Percentiles rank a stretch among this genome's conserved stretches.
Evolutionary conservation across 2,329 filamentous ascomycete species (phyloP).

Genomic region (Raffaelea arxii): DNA sequence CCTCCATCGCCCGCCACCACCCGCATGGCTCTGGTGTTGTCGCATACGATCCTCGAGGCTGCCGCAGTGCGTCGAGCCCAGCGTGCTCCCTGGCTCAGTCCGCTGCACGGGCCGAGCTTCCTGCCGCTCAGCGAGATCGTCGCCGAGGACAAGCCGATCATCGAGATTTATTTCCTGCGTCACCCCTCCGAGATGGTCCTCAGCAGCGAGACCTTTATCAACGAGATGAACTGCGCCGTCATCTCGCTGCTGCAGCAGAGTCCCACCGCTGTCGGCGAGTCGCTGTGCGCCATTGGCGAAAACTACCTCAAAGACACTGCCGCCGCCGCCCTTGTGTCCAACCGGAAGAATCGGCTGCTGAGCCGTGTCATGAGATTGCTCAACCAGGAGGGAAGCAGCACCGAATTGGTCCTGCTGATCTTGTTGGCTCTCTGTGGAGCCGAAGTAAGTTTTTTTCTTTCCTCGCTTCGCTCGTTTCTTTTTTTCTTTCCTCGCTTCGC

Average conservation of each 20-base stretch:
- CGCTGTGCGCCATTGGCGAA: constrained; percentile 12
- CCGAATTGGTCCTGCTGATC: constrained; percentile 10
- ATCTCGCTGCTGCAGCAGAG: constrained; percentile 9
- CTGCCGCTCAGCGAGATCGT: constrained; percentile 8
- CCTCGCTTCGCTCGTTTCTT: neutral
- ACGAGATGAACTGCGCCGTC: constrained; percentile 12
- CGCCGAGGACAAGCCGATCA: constrained; percentile 8
- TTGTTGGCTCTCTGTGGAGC: constrained; percentile 11
- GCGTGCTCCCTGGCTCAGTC: neutral
- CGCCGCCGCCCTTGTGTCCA: constrained; percentile 1
- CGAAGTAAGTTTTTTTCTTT: constrained; percentile 10
- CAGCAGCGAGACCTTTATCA: constrained; percentile 9
- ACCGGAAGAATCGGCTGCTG: constrained; percentile 8
- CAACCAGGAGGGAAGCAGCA: constrained; percentile 8
- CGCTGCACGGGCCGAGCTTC: constrained; percentile 7
- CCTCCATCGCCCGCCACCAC: neutral
- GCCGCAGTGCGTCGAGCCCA: neutral
- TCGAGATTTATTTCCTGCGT: constrained; percentile 12
- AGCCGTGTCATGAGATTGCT: constrained; percentile 5
- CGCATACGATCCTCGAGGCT: constrained; percentile 5
- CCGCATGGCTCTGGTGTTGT: neutral
- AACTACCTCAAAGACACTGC: constrained; percentile 8
- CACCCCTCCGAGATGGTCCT: constrained; percentile 12
- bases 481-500: neutral
- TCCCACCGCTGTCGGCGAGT: constrained; percentile 9